Conservation (phyloP, 116 monocot genomes). For the Thalassia testudinum region DNA sequence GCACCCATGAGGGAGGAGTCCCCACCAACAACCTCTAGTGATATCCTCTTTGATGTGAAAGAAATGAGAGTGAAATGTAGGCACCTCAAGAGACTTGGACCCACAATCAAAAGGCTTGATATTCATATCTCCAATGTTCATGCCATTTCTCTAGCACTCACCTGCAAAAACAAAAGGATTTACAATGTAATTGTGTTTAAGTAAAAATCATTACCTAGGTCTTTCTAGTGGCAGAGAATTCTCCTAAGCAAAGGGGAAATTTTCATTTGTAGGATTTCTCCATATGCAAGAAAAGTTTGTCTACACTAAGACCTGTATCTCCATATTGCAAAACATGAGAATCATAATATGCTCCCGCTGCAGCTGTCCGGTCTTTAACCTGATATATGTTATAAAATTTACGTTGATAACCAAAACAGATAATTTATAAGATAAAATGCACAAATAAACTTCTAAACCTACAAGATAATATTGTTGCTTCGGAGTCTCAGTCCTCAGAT, state of each 20-base stretch:
- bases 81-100: no score
- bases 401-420: no score
- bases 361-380: slow-evolving; percentile 68
- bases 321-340: slow-evolving; percentile 99
- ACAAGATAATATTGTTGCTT: slow-evolving; percentile 81
- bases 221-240: slow-evolving; percentile 56
- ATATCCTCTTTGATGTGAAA: no score
- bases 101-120: no score
- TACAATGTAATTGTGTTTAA: no score
- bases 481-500: slow-evolving; percentile 61
- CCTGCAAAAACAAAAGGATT: no score
- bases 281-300: slow-evolving; percentile 57
- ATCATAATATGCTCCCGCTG: slow-evolving; percentile 27
- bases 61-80: no score
- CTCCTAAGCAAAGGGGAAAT: slow-evolving; percentile 39
- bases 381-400: slow-evolving; percentile 9
- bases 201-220: no score
- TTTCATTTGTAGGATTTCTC: slow-evolving; percentile 88
- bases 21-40: no score
- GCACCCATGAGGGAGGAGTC: no score
- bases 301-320: slow-evolving; percentile 26
- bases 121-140: no score
- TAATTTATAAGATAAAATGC: neutral
- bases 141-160: no score
- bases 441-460: slow-evolving; percentile 4